phyloP scores from a whole-genome alignment of 106 monocot genomes.

The Allium fistulosum region DNA sequence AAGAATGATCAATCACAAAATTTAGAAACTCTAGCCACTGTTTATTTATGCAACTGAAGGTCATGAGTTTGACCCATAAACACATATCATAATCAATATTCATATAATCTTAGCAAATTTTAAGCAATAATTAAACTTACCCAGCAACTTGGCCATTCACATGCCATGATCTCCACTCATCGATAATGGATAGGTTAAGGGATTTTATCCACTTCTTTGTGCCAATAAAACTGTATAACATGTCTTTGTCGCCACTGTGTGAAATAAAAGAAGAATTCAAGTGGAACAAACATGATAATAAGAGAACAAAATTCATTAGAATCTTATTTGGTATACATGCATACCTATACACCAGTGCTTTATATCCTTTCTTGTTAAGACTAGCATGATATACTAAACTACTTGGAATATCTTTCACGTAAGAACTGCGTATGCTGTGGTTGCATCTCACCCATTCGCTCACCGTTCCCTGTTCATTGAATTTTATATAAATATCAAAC shows the following conservation, averaged over 20 bases:
- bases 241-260: conserved; percentile 40
- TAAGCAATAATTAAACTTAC: not conserved
- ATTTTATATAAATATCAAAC: not conserved
- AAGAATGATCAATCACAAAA: too few species aligned
- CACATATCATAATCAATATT: too few species aligned
- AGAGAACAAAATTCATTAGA: not conserved
- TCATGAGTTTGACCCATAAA: too few species aligned
- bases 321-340: not conserved
- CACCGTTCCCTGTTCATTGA: conserved; percentile 10
- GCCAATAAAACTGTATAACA: conserved; percentile 19
- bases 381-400: conserved; percentile 18
- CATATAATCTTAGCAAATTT: too few species aligned
- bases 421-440: not conserved
- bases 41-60: too few species aligned
- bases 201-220: conserved; percentile 41
- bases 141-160: conserved; percentile 12
- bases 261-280: not conserved
- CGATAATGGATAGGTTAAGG: conserved; percentile 21
- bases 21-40: too few species aligned
- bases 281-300: not conserved
- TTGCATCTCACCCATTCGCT: conserved; percentile 15
- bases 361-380: conserved; percentile 35
- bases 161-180: conserved; percentile 40
- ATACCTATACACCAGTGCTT: conserved; percentile 44
- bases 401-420: not conserved